Conservation (phyloP, 2,329 filamentous ascomycete genomes). For the Colletotrichum cereale region DNA sequence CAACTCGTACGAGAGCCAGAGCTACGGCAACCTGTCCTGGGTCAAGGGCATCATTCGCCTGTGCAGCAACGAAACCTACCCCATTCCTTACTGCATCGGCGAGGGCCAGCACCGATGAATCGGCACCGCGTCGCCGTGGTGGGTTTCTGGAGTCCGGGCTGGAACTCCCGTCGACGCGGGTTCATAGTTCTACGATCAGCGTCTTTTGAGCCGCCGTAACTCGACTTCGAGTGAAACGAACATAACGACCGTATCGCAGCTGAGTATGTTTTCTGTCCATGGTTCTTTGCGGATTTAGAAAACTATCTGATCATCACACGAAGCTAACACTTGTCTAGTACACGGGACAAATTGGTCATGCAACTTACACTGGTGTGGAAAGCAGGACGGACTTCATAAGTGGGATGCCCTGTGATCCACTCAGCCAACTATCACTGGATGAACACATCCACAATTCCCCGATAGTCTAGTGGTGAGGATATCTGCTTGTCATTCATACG, state of each 20-base stretch:
- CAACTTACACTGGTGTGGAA: no score
- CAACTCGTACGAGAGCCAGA: slow-evolving; percentile 50
- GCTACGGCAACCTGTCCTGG: slow-evolving; percentile 50
- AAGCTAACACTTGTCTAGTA: no score
- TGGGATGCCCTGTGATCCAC: no score
- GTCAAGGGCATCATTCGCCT: slow-evolving; percentile 54
- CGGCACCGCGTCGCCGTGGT: neutral
- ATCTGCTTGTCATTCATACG: no score
- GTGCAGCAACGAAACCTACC: slow-evolving; percentile 52
- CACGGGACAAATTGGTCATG: no score
- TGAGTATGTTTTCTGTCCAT: neutral
- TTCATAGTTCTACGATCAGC: neutral
- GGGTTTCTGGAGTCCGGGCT: neutral
- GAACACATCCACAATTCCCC: no score
- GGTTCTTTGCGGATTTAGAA: no score
- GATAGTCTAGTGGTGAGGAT: no score
- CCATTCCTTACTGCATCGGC: slow-evolving; percentile 53
- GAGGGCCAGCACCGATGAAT: slow-evolving; percentile 42
- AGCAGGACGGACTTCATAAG: no score
- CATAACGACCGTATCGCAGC: neutral
- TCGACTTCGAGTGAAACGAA: neutral
- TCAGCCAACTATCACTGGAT: no score
- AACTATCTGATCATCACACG: no score
- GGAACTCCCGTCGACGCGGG: neutral
- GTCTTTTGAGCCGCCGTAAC: neutral